Base-by-base conservation (phyloP, 1,284 basidiomycete species). In the Cutaneotrichosporon sp. region DNA sequence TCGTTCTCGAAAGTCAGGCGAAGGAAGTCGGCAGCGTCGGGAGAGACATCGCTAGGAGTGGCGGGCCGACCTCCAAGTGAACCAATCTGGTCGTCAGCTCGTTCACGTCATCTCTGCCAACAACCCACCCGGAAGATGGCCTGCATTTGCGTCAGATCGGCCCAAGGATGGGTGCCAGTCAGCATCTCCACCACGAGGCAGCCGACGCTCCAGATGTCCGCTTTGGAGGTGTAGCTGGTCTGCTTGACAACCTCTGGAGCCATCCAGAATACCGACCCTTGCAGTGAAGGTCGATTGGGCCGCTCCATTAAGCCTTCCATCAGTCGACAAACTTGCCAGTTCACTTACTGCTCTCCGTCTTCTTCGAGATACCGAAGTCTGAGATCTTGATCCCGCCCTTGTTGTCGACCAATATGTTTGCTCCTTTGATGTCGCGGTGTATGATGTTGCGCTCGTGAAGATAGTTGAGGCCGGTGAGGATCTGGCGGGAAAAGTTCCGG, bases 261-360 rank as follows among this genome's bases (percentile, higher is more conserved):
- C 94, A 97, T 97, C 94, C 95, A 98, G 80, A 97, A 98, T 18
- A 97, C 95, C 0, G 93, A 95, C 1, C 95, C 95, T 79, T 98
- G 95, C 20, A 98, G 80, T 1, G 94, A 97, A 0, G 92, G 92
- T 4, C 95, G 84, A 75, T 97, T 89, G 31, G 87, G 85, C 31
- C 89, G 87, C n/a, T 86, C 85, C 60, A 92, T 80, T 11, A 94
- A 83, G 78, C 89, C 91, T 94, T 65, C 42, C 45, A 47, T 59
- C 56, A 34, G 63, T 46, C 29, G 9, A 1, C 25, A 18, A 13
- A 24, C 47, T 51, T 59, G 25, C 13, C n/a, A n/a, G n/a, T 29
- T 22, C 29, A 87, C 91, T 81, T 71, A 94, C 92, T 92, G 75
- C 90, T 92, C 77, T 97, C 93, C 34, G 94, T 90, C 80, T 97